A percentile compares a stretch with the other conserved stretches of the same genome.
Conservation (phyloP, 768 basidiomycete genomes). For the Russula virescens region DNA sequence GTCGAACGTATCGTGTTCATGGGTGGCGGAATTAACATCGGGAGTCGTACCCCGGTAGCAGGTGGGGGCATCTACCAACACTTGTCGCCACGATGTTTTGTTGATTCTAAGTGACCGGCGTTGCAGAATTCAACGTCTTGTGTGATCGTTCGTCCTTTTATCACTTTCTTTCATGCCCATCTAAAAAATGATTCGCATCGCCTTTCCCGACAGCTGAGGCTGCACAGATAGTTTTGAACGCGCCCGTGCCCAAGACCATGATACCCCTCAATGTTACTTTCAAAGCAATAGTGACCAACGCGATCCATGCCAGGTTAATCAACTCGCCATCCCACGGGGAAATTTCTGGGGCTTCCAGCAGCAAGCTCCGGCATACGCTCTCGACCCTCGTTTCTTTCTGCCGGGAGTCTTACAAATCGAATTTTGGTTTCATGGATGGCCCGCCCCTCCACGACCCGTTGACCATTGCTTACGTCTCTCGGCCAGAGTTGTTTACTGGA, state of each 20-base stretch:
- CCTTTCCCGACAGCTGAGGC: conserved; percentile 55
- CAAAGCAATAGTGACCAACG: conserved; percentile 64
- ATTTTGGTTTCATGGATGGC: conserved; percentile 78
- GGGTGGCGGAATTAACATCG: conserved; percentile 86
- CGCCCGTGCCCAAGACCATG: conserved; percentile 64
- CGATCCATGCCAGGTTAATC: conserved; percentile 50
- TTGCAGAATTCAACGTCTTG: conserved; percentile 71
- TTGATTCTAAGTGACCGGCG: not conserved
- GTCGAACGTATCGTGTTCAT: conserved; percentile 77
- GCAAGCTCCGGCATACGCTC: conserved; percentile 61
- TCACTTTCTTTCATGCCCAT: not conserved
- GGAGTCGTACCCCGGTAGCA: conserved; percentile 74
- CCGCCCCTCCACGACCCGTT: conserved; percentile 87
- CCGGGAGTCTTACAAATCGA: conserved; percentile 60
- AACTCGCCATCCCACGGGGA: too few relatives aligned
- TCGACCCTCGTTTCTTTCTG: conserved; percentile 74
- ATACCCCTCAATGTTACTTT: conserved; percentile 88
- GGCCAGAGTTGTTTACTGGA: conserved; percentile 58
- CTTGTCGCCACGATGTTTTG: conserved; percentile 13
- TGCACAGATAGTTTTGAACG: conserved; percentile 72
- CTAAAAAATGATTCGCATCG: not conserved
- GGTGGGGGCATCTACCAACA: conserved; percentile 34
- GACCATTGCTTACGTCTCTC: conserved; percentile 68
- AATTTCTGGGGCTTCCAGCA: conserved; percentile 28
- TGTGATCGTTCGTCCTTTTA: conserved; percentile 63